Evolutionary conservation across 768 basidiomycete genomes (phyloP).

Genomic region (Cytidiella melzeri): DNA sequence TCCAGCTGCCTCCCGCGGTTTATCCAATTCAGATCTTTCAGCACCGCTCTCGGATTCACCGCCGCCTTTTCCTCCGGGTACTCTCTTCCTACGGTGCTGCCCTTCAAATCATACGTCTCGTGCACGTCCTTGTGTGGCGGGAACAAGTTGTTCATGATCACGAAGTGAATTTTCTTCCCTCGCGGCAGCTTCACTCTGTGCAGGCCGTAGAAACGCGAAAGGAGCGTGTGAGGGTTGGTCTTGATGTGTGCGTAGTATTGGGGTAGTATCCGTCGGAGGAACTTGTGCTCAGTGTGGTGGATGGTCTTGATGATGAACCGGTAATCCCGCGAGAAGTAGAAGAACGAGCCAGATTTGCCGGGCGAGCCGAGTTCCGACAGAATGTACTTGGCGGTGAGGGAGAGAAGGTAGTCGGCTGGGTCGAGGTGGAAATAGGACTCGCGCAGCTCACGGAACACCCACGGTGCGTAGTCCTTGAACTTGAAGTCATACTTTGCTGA

Average conservation of each 20-base stretch:
- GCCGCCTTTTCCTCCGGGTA: constrained; percentile 77
- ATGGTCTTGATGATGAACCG: constrained; percentile 99
- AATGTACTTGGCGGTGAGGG: constrained; percentile 95
- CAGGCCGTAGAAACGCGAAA: constrained; percentile 93
- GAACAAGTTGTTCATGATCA: constrained; percentile 99
- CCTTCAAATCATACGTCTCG: constrained; percentile 97
- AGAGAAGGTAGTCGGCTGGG: constrained; percentile 95
- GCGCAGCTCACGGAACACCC: constrained; percentile 93
- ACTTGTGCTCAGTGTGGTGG: constrained; percentile 90
- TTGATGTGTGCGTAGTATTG: constrained; percentile 83
- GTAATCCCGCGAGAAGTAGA: constrained; percentile 98
- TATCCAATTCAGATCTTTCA: constrained; percentile 98
- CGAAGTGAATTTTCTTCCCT: constrained; percentile 96
- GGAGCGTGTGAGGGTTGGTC: constrained; percentile 86
- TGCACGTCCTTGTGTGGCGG: constrained; percentile 96
- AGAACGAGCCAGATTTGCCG: constrained; percentile 97
- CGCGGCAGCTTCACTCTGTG: constrained; percentile 95
- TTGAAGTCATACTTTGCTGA: constrained; percentile 99
- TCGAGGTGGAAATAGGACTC: constrained; percentile 94
- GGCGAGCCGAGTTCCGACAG: constrained; percentile 96
- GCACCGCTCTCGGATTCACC: constrained; percentile 79
- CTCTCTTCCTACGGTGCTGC: constrained; percentile 82
- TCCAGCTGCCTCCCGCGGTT: constrained; percentile 69
- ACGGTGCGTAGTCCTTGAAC: constrained; percentile 99
- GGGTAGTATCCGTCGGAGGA: constrained; percentile 77